phyloP scores from a whole-genome alignment of 2,329 filamentous ascomycete genomes.

The Leptographium flavum region DNA sequence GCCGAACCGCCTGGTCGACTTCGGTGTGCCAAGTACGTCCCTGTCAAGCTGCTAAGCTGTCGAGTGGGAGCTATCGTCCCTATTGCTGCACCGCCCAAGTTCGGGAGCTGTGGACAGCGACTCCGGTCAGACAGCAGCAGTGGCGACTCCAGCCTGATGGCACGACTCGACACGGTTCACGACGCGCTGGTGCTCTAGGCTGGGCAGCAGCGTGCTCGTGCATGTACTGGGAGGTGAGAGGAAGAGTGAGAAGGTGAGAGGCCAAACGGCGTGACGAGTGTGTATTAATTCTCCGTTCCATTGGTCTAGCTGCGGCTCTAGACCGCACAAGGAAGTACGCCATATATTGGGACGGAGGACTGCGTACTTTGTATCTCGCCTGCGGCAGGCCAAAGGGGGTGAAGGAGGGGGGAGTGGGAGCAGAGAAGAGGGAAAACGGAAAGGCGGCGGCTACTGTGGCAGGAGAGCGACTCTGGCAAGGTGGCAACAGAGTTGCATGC shows the following conservation, averaged over 20 bases:
- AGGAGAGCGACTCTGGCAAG: background rate
- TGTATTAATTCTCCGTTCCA: background rate
- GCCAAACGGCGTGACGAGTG: background rate
- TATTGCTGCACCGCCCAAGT: too few relatives aligned
- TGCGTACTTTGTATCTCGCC: too few relatives aligned
- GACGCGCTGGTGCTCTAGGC: too few relatives aligned
- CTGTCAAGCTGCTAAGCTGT: too few relatives aligned
- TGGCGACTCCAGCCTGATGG: background rate
- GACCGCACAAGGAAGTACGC: background rate
- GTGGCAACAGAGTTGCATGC: constrained; percentile 6
- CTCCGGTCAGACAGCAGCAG: too few relatives aligned
- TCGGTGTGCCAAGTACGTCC: constrained; percentile 1
- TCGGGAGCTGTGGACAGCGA: too few relatives aligned
- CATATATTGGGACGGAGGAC: background rate
- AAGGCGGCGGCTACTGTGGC: background rate
- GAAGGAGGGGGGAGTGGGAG: background rate
- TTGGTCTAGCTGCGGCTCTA: background rate
- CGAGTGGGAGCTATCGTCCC: too few relatives aligned
- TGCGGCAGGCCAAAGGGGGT: too few relatives aligned
- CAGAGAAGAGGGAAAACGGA: background rate
- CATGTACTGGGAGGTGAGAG: too few relatives aligned
- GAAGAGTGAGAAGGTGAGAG: background rate
- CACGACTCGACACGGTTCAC: background rate
- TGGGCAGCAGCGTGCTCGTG: too few relatives aligned
- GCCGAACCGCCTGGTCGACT: too few relatives aligned